Conservation (phyloP, 2,329 filamentous ascomycete genomes). For the Alternaria ventricosa region DNA sequence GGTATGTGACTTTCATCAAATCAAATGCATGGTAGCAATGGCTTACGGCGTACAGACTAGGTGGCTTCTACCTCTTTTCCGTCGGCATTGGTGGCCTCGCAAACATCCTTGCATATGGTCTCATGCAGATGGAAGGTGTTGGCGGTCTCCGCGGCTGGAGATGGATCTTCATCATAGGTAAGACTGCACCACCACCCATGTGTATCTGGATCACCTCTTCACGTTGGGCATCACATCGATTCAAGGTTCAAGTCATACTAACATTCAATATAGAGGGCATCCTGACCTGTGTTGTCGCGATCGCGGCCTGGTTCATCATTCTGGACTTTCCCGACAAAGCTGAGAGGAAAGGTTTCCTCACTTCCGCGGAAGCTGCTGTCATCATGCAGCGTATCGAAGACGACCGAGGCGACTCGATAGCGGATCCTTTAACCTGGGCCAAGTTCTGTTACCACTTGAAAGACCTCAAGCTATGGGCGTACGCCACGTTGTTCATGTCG, state of each 20-base stretch:
- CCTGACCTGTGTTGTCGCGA: slow-evolving; percentile 33
- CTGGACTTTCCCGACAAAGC: slow-evolving; percentile 39
- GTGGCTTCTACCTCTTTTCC: slow-evolving; percentile 34
- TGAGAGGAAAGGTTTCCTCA: slow-evolving; percentile 30
- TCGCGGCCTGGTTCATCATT: slow-evolving; percentile 34
- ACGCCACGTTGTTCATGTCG: slow-evolving; percentile 31
- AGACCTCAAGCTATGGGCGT: slow-evolving; percentile 34
- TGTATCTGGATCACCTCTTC: background rate
- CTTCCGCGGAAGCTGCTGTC: slow-evolving; percentile 18
- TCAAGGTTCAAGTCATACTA: background rate
- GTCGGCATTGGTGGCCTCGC: slow-evolving; percentile 36
- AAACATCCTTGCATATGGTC: slow-evolving; percentile 36
- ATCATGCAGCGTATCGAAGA: slow-evolving; percentile 32
- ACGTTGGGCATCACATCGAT: background rate
- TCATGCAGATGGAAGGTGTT: slow-evolving; percentile 38
- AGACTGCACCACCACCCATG: background rate
- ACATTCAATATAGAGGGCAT: slow-evolving; percentile 39
- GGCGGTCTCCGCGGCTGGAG: slow-evolving; percentile 32
- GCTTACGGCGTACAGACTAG: slow-evolving; percentile 15
- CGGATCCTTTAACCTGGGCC: slow-evolving; percentile 27
- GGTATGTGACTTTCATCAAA: slow-evolving; percentile 13
- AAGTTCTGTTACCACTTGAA: slow-evolving; percentile 25
- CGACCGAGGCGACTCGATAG: slow-evolving; percentile 33
- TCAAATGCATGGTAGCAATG: background rate
- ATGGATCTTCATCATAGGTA: slow-evolving; percentile 36